A percentile compares a stretch with the other conserved stretches of the same genome.
Evolutionary conservation across 2,329 filamentous ascomycete species (phyloP).

Genomic region (Teratosphaeria pseudoeucalypti): DNA sequence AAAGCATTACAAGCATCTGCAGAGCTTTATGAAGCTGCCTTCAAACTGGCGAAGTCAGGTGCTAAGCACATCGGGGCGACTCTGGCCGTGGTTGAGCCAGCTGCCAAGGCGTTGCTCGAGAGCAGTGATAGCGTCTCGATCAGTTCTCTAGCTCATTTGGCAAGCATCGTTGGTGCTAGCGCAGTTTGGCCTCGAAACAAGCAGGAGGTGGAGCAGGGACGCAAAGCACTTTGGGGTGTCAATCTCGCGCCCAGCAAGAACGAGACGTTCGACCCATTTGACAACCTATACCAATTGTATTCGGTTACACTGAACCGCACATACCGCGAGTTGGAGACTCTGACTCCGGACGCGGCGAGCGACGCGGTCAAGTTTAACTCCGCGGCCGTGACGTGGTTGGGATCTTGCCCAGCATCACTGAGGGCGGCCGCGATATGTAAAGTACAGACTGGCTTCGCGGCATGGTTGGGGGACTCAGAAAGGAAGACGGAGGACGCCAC

Average conservation of each 20-base stretch:
- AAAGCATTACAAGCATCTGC: slow-evolving; percentile 10
- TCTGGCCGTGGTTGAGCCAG: slow-evolving; percentile 53
- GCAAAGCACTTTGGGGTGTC: slow-evolving; percentile 57
- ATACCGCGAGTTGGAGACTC: slow-evolving; percentile 34
- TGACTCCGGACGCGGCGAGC: background rate
- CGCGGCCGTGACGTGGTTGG: slow-evolving; percentile 20
- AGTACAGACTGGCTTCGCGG: slow-evolving; percentile 50
- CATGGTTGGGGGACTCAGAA: slow-evolving; percentile 53
- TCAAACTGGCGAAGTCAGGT: slow-evolving; percentile 48
- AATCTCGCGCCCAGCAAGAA: slow-evolving; percentile 26
- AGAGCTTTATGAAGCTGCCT: slow-evolving; percentile 19
- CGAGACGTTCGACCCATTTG: slow-evolving; percentile 47
- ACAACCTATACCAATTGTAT: slow-evolving; percentile 54
- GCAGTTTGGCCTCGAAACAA: slow-evolving; percentile 45
- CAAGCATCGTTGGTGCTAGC: background rate
- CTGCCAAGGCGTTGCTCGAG: slow-evolving; percentile 13
- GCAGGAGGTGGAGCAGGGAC: slow-evolving; percentile 54
- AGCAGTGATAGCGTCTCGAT: background rate
- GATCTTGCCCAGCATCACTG: slow-evolving; percentile 34
- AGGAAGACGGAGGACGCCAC: slow-evolving; percentile 6
- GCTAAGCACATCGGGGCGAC: slow-evolving; percentile 58
- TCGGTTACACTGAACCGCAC: slow-evolving; percentile 42
- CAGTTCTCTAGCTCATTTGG: background rate
- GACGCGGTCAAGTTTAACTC: slow-evolving; percentile 5
- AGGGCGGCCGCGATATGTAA: slow-evolving; percentile 46